Evolutionary conservation across 495 filamentous ascomycete species (phyloP).

Genomic region (Aspergillus sparsus): DNA sequence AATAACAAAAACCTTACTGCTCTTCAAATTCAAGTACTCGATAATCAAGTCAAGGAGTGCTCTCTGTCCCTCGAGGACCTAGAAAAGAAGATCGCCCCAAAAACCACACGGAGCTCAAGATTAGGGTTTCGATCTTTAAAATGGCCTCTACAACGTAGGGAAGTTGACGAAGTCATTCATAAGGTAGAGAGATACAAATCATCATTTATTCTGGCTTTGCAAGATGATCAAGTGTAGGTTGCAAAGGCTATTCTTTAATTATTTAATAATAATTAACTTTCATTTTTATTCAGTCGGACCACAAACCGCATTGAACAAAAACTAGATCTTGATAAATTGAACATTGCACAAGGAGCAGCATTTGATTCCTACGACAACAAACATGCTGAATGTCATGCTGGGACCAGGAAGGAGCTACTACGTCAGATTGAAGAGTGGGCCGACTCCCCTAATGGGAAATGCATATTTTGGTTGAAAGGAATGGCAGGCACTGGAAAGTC

Average conservation of each 20-base stretch:
- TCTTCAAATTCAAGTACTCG: constrained; percentile 2
- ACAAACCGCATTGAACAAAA: no score
- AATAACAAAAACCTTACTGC: not conserved
- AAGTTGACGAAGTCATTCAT: constrained; percentile 29
- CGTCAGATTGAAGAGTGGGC: not conserved
- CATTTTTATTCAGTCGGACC: no score
- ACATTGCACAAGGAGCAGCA: constrained; percentile 1
- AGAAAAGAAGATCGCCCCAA: not conserved
- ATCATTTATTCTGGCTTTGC: constrained; percentile 32
- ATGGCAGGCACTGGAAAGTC: no score
- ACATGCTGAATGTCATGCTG: not conserved
- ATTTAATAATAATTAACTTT: no score
- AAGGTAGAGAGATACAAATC: constrained; percentile 35
- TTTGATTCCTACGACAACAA: constrained; percentile 1
- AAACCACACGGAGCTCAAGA: constrained; percentile 4
- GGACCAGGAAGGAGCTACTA: not conserved
- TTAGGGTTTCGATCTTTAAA: constrained; percentile 23
- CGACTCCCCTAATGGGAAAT: not conserved
- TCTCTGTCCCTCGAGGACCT: not conserved
- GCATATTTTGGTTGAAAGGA: not conserved
- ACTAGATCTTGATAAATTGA: not conserved
- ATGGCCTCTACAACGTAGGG: constrained; percentile 32
- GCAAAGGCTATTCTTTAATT: no score
- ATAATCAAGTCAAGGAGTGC: not conserved
- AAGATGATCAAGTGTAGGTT: constrained; percentile 37